Evolutionary conservation across 495 filamentous ascomycete species (phyloP).

Genomic region (Symbiotaphrina buchneri): DNA sequence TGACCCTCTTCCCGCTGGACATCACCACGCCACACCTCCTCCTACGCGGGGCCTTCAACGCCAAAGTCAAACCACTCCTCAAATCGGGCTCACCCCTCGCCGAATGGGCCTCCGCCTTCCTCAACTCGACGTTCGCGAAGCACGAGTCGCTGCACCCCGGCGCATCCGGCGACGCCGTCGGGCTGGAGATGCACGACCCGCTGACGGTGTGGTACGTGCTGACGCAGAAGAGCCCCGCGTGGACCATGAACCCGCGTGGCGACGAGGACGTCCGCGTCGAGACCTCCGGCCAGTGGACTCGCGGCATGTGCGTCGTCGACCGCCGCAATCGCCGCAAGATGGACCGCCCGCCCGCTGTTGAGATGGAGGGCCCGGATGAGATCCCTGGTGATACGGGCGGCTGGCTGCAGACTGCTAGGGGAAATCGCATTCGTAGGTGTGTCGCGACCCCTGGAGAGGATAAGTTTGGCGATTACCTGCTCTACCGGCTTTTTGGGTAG

Average conservation of each 20-base stretch:
- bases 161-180: conserved; percentile 26
- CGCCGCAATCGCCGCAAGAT: conserved; percentile 31
- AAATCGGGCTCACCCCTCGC: conserved; percentile 51
- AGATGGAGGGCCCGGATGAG: conserved; percentile 23
- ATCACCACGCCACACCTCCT: conserved; percentile 62
- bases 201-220: conserved; percentile 35
- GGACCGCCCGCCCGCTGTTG: conserved; percentile 28
- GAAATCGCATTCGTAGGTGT: conserved; percentile 60
- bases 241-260: conserved; percentile 1
- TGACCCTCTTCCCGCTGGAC: conserved; percentile 73
- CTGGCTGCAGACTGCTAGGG: conserved; percentile 46
- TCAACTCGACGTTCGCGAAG: conserved; percentile 53
- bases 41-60: conserved; percentile 30
- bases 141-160: conserved; percentile 35
- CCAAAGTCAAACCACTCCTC: conserved; percentile 25
- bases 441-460: conserved; percentile 31
- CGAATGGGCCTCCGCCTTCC: conserved; percentile 59
- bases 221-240: conserved; percentile 3
- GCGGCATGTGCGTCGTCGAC: conserved; percentile 77
- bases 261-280: conserved; percentile 67
- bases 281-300: conserved; percentile 78
- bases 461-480: conserved; percentile 5
- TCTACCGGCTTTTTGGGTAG: conserved; percentile 5
- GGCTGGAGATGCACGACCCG: conserved; percentile 69
- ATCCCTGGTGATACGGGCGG: conserved; percentile 39